phyloP scores from a whole-genome alignment of 345 rosid genomes.

The Hibiscus tridactylites region DNA sequence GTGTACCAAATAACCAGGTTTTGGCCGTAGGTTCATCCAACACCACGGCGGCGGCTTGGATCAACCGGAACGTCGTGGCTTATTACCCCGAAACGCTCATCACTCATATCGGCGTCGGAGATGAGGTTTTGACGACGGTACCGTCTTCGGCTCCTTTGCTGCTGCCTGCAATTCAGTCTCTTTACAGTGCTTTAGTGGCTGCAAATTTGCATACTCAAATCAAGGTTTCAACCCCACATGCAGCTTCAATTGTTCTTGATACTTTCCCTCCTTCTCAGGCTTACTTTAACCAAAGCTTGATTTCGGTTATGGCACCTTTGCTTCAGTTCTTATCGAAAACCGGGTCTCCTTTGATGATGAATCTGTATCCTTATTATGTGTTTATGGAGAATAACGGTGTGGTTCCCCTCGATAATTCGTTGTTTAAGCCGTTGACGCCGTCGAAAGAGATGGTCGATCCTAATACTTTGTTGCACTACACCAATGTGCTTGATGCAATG shows the following conservation, averaged over 20 bases:
- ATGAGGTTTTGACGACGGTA: slow-evolving; percentile 86
- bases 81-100: slow-evolving; percentile 71
- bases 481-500: slow-evolving; percentile 92
- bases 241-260: slow-evolving; percentile 71
- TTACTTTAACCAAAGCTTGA: slow-evolving; percentile 82
- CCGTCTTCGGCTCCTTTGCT: slow-evolving; percentile 78
- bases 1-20: slow-evolving; percentile 92
- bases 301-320: slow-evolving; percentile 55
- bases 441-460: slow-evolving; percentile 97
- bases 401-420: slow-evolving; percentile 78
- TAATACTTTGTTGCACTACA: slow-evolving; percentile 87
- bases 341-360: slow-evolving; percentile 89
- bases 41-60: slow-evolving; percentile 82
- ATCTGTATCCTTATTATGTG: slow-evolving; percentile 91
- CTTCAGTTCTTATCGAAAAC: slow-evolving; percentile 78
- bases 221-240: slow-evolving; percentile 90
- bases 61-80: slow-evolving; percentile 69
- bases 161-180: slow-evolving; percentile 74
- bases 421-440: slow-evolving; percentile 87
- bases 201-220: slow-evolving; percentile 78
- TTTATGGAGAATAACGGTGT: slow-evolving; percentile 95
- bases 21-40: slow-evolving; percentile 90
- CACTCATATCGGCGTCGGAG: slow-evolving; percentile 68
- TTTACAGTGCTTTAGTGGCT: slow-evolving; percentile 83
- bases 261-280: slow-evolving; percentile 94